Percentiles rank a stretch among this genome's conserved stretches.
Evolutionary conservation across 768 basidiomycete genomes (phyloP).

Genomic region (Pleurotus tuber-regium): DNA sequence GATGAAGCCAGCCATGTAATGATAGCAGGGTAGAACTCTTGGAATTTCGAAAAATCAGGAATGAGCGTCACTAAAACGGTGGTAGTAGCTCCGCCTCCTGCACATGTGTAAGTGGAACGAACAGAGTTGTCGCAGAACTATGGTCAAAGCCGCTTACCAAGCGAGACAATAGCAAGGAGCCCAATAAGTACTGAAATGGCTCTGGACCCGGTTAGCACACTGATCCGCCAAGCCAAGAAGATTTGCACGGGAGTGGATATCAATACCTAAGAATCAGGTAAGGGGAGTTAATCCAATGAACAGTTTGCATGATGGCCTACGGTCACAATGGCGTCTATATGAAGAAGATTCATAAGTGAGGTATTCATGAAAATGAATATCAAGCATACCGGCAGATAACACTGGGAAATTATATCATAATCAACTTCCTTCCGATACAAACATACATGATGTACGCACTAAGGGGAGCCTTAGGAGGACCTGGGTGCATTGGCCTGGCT

Average conservation of each 20-base stretch:
- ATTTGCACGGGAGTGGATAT: constrained; percentile 12
- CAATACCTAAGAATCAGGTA: too few relatives aligned
- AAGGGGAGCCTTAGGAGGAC: too few relatives aligned
- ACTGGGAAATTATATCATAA: too few relatives aligned
- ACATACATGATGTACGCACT: too few relatives aligned
- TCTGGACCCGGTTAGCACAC: neutral
- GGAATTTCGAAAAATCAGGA: neutral
- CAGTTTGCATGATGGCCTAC: neutral
- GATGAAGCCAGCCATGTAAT: constrained; percentile 9
- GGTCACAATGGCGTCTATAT: constrained; percentile 9
- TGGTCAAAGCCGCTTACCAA: too few relatives aligned
- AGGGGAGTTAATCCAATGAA: too few relatives aligned
- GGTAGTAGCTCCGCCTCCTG: constrained; percentile 5
- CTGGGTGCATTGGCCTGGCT: too few relatives aligned
- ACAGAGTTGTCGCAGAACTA: neutral
- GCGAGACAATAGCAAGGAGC: neutral
- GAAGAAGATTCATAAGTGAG: too few relatives aligned
- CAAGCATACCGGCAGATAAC: too few relatives aligned
- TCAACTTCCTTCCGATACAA: too few relatives aligned
- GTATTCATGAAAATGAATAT: too few relatives aligned
- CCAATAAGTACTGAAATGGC: neutral
- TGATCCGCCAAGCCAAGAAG: constrained; percentile 11
- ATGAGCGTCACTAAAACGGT: neutral
- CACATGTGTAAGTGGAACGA: neutral
- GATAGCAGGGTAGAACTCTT: constrained; percentile 3